Conservation (phyloP, 768 basidiomycete genomes). For the Antrodiella citrinella region DNA sequence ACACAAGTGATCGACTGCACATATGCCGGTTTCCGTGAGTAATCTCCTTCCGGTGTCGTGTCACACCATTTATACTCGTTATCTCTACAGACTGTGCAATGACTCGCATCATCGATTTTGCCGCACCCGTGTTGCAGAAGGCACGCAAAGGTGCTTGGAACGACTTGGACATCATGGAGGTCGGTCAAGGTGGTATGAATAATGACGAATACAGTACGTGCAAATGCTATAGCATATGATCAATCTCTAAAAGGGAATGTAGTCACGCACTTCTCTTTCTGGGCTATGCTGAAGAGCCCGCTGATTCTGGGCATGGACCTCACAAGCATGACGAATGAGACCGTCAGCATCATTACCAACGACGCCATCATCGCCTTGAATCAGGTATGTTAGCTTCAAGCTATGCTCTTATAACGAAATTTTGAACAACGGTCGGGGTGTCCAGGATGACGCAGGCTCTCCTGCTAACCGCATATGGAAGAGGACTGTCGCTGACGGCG, state of each 20-base stretch:
- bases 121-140: slow-evolving; percentile 28
- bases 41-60: background rate
- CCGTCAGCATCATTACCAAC: slow-evolving; percentile 30
- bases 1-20: slow-evolving; percentile 28
- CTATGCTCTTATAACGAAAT: no score
- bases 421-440: no score
- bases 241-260: no score
- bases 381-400: slow-evolving; percentile 9
- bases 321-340: slow-evolving; percentile 30
- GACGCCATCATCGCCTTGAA: slow-evolving; percentile 29
- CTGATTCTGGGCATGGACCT: slow-evolving; percentile 35
- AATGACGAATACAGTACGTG: slow-evolving; percentile 30
- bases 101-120: slow-evolving; percentile 29
- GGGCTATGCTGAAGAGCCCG: slow-evolving; percentile 34
- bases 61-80: background rate
- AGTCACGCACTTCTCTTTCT: slow-evolving; percentile 35
- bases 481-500: slow-evolving; percentile 15
- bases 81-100: slow-evolving; percentile 21
- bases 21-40: slow-evolving; percentile 28
- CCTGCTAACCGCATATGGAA: slow-evolving; percentile 30
- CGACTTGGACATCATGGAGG: slow-evolving; percentile 32
- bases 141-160: slow-evolving; percentile 28
- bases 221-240: no score
- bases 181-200: slow-evolving; percentile 32
- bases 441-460: slow-evolving; percentile 22